A percentile compares a stretch with the other conserved stretches of the same genome.
Evolutionary conservation across 441 rosid genomes (phyloP).

Genomic region (Croton setiger): DNA sequence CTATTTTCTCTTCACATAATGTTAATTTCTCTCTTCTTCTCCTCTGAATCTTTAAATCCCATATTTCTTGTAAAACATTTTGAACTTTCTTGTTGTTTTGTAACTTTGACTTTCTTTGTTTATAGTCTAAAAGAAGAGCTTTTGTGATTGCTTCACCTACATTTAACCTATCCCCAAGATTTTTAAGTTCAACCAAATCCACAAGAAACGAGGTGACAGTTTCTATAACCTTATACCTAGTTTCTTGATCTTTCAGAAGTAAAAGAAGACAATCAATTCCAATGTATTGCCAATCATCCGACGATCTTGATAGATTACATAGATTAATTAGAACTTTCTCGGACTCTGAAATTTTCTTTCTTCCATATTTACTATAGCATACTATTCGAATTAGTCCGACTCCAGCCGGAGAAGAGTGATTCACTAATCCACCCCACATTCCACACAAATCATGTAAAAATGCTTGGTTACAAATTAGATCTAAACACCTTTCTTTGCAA

Average conservation of each 20-base stretch:
- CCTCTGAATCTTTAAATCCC: conserved; percentile 57
- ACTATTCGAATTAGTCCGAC: conserved; percentile 58
- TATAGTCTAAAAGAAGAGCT: conserved; percentile 42
- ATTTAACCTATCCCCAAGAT: conserved; percentile 31
- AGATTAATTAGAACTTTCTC: conserved; percentile 37
- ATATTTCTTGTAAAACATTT: conserved; percentile 42
- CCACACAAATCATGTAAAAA: conserved; percentile 46
- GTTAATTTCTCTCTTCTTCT: conserved; percentile 48
- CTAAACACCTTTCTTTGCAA: conserved; percentile 41
- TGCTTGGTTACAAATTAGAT: conserved; percentile 40
- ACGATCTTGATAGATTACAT: conserved; percentile 66
- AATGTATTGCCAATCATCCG: conserved; percentile 71
- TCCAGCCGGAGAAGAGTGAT: conserved; percentile 52
- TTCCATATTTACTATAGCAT: conserved; percentile 50
- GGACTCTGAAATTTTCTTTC: conserved; percentile 36
- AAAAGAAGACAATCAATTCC: conserved; percentile 64
- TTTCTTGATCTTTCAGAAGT: conserved; percentile 62
- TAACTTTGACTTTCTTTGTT: conserved; percentile 38
- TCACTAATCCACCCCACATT: conserved; percentile 66
- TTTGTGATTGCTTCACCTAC: conserved; percentile 53
- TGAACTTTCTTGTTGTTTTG: conserved; percentile 37
- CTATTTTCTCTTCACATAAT: conserved; percentile 44
- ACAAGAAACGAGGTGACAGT: conserved; percentile 39
- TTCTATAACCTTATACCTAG: conserved; percentile 53
- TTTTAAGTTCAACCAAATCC: conserved; percentile 59